Evolutionary conservation across 768 basidiomycete species (phyloP), one percentile per base, ranked within the genome.

Genomic region (Clavaria fumosa): DNA sequence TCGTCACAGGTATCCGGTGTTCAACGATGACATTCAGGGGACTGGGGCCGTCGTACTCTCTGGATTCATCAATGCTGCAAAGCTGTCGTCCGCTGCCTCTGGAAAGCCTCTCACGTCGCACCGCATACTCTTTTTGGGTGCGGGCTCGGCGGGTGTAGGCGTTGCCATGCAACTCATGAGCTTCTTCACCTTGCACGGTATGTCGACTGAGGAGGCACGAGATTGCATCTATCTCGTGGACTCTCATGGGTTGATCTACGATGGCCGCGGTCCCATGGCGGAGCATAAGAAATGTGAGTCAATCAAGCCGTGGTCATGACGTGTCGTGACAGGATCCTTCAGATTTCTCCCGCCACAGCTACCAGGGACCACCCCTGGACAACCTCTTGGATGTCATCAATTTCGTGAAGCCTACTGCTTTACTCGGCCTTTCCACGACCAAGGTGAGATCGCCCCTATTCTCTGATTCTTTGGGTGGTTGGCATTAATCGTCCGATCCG

Each of bases 21-120:
- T 89, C 66, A 89, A 89, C 52, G 88, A 93, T 46, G 86, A 91
- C 51, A 86, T 90, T 45, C 85, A 89, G 52, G 78, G 71, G 22
- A 96, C 90, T 2, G 90, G 89, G 14, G 83, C 85, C 21, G 89
- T 93, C 47, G 81, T 93, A 26, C 74, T 96, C 36, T 78, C 78
- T 37, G 91, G 91, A 3, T 79, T 93, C 61, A 53, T 90, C 49
- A 88, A 86, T 47, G 91, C 90, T 26, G 84, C 85, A 17, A 75
- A 72, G 43, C 63, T 88, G 24, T 69, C 82, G 1, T 74, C 75
- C 14, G 69, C 61, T 3, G 79, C 78, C 2, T 78, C 78, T n/a
- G 77, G 77, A 4, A 57, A 60, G 5, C 67, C 80, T 5, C 60
- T 88, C 27, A 60, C 63, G 23, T 70, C 76, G 21, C 90, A 93